A percentile compares a stretch with the other conserved stretches of the same genome.
Evolutionary conservation across 140 eudicot species (phyloP).

Genomic region (Oenanthe javanica): DNA sequence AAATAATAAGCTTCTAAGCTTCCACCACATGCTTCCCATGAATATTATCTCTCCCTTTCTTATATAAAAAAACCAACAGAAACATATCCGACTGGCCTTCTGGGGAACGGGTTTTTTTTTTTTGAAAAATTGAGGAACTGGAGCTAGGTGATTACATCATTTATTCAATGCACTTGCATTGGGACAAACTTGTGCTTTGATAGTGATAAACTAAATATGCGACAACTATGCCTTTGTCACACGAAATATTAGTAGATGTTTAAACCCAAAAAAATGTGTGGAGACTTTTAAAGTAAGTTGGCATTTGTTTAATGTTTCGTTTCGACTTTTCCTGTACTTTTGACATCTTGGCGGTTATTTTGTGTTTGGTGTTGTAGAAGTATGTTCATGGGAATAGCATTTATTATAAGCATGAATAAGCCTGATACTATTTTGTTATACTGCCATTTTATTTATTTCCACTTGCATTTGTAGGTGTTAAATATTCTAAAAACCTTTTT

Average conservation of each 20-base stretch:
- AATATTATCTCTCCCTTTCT: no score
- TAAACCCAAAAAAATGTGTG: neutral
- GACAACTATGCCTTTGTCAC: neutral
- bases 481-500: constrained; percentile 26
- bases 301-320: neutral
- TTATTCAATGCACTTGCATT: neutral
- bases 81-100: neutral
- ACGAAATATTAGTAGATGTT: neutral
- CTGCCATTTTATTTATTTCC: constrained; percentile 10
- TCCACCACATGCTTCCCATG: no score
- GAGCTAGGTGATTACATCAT: neutral
- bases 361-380: neutral
- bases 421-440: neutral
- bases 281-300: neutral
- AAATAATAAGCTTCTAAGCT: no score
- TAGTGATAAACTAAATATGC: neutral
- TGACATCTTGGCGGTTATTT: neutral
- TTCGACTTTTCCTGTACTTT: neutral
- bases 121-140: neutral
- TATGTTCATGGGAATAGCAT: neutral
- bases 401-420: neutral
- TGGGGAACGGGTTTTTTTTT: neutral
- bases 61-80: no score
- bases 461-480: constrained; percentile 29
- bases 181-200: neutral